Conservation (phyloP, 2,329 filamentous ascomycete genomes). For the Balansia obtecta region DNA sequence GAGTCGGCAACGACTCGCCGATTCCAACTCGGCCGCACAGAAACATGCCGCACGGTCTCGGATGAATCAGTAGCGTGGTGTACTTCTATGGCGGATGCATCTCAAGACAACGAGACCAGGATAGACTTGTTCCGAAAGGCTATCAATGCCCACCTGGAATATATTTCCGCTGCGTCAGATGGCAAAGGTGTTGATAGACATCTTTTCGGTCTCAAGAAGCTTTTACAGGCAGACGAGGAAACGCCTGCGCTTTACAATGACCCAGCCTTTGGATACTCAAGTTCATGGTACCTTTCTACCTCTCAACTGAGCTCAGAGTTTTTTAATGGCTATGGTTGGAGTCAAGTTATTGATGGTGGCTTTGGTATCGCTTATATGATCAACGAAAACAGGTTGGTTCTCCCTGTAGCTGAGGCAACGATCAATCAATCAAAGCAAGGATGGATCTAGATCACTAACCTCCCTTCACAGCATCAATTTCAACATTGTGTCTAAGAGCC, state of each 20-base stretch:
- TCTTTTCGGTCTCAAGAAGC: conserved; percentile 92
- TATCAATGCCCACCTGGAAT: conserved; percentile 71
- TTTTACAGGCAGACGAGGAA: conserved; percentile 68
- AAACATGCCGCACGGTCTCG: conserved; percentile 86
- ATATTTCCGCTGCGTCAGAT: conserved; percentile 79
- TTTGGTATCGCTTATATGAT: conserved; percentile 99
- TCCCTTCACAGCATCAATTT: conserved; percentile 67
- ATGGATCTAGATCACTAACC: conserved; percentile 3
- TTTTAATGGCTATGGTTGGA: conserved; percentile 99
- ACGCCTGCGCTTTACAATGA: conserved; percentile 77
- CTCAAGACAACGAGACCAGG: conserved; percentile 49
- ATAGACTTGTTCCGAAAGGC: conserved; percentile 72
- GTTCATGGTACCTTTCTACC: conserved; percentile 79
- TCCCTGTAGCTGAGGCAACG: no score
- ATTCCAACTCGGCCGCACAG: conserved; percentile 92
- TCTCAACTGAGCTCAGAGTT: conserved; percentile 90
- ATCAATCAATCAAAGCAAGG: background rate
- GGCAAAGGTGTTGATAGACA: conserved; percentile 93
- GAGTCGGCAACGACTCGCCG: conserved; percentile 90
- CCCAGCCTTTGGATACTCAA: conserved; percentile 71
- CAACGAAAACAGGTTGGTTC: conserved; percentile 79
- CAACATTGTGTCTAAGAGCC: conserved; percentile 89
- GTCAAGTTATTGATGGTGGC: conserved; percentile 88
- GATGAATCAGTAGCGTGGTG: conserved; percentile 89
- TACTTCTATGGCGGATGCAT: conserved; percentile 65